These are phyloP conservation scores for Angomonas ambiguus DNA, from an alignment of 208 protist species.

Conservation along the genomic window DNA sequence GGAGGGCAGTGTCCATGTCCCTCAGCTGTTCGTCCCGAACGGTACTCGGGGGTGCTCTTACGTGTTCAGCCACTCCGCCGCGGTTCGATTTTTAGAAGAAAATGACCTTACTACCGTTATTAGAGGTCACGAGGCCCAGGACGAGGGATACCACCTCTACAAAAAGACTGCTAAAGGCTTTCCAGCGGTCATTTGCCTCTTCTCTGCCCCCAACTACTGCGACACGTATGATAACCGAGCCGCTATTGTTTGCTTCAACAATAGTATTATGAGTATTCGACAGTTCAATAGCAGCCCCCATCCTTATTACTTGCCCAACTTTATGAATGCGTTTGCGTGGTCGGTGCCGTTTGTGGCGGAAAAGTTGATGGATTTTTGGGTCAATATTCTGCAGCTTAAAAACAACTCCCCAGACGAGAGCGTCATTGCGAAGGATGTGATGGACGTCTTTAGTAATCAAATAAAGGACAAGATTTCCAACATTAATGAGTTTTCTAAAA, in stretches of 20 bases:
- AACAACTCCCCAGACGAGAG: conserved; percentile 47
- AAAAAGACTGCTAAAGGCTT: conserved; percentile 88
- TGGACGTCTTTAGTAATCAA: background rate
- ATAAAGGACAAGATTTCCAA: background rate
- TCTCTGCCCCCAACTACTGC: conserved; percentile 97
- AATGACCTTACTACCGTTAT: conserved; percentile 96
- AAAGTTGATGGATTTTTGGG: conserved; percentile 91
- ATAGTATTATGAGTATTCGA: conserved; percentile 96
- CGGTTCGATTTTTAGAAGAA: conserved; percentile 90
- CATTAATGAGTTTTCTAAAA: background rate
- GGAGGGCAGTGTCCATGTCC: conserved; percentile 34
- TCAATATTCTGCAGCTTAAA: conserved; percentile 72
- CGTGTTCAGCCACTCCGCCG: conserved; percentile 80
- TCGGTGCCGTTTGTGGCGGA: conserved; percentile 96
- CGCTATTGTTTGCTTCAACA: conserved; percentile 90
- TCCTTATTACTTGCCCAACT: conserved; percentile 98
- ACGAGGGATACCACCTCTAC: conserved; percentile 93
- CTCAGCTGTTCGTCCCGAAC: conserved; percentile 65
- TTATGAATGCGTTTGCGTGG: conserved; percentile 97
- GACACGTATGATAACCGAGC: conserved; percentile 97
- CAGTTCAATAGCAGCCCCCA: conserved; percentile 95
- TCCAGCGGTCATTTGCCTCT: conserved; percentile 96
- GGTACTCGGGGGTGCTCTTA: conserved; percentile 84
- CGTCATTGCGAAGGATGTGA: background rate
- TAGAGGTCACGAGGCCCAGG: conserved; percentile 95